A percentile compares a stretch with the other conserved stretches of the same genome.
These are phyloP conservation scores for Trichoderma polysporum DNA, from an alignment of 2,329 filamentous ascomycete species.

Conservation along the genomic window DNA sequence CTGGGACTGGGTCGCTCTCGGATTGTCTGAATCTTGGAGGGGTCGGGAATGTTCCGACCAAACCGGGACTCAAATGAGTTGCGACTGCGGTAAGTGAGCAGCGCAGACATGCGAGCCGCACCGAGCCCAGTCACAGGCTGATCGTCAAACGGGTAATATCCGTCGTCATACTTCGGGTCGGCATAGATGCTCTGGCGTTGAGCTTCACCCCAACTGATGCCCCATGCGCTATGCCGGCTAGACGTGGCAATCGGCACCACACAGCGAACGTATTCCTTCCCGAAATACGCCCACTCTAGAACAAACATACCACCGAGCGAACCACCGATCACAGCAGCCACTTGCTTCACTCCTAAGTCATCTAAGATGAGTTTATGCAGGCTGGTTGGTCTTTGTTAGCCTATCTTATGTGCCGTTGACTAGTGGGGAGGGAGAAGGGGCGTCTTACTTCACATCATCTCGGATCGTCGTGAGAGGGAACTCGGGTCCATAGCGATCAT, in stretches of 20 bases:
- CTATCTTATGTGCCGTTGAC: neutral
- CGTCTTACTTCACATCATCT: conserved; percentile 84
- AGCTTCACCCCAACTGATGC: conserved; percentile 87
- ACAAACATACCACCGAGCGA: conserved; percentile 89
- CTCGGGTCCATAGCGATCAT: conserved; percentile 86
- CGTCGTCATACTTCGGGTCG: conserved; percentile 97
- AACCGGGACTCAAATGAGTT: conserved; percentile 97
- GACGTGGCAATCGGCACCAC: conserved; percentile 85
- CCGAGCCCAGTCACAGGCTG: conserved; percentile 84
- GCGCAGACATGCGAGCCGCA: conserved; percentile 92
- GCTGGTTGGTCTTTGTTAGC: conserved; percentile 53
- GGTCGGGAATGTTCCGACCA: conserved; percentile 86
- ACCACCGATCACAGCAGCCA: conserved; percentile 77
- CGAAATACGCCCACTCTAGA: conserved; percentile 89
- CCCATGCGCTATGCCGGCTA: conserved; percentile 82
- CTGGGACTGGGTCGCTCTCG: conserved; percentile 61
- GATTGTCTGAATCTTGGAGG: conserved; percentile 79
- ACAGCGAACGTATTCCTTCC: conserved; percentile 76
- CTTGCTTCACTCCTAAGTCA: conserved; percentile 73
- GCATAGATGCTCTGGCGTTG: conserved; percentile 94
- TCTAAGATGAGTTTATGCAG: conserved; percentile 79
- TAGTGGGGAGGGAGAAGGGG: conserved; percentile 11
- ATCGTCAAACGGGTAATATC: conserved; percentile 86
- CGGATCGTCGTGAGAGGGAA: conserved; percentile 94
- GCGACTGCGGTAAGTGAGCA: conserved; percentile 92